Conservation (phyloP, 805 yeast genomes). For the Candida jianshihensis region DNA sequence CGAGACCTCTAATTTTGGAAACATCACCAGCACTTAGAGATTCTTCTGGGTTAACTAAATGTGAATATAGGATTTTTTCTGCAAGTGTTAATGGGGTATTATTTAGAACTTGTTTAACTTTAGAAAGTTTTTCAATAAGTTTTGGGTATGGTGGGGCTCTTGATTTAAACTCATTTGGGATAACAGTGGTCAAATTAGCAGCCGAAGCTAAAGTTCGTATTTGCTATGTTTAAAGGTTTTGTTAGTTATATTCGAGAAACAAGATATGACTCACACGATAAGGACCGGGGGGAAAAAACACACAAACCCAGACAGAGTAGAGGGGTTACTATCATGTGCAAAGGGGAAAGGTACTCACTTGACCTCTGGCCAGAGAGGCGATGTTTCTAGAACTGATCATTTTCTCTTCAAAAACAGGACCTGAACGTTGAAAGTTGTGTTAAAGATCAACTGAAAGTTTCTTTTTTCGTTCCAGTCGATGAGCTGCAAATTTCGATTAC, state of each 20-base stretch:
- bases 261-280: not conserved
- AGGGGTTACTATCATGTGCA: no score
- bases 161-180: constrained; percentile 53
- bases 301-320: no score
- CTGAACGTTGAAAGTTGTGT: not conserved
- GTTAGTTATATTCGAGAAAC: no score
- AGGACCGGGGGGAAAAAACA: not conserved
- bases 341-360: constrained; percentile 5
- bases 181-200: constrained; percentile 17
- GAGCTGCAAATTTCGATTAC: constrained; percentile 1
- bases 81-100: constrained; percentile 83
- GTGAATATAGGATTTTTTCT: constrained; percentile 91
- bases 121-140: constrained; percentile 53
- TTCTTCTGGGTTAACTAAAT: constrained; percentile 83
- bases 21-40: constrained; percentile 50
- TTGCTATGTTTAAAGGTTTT: no score
- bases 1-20: constrained; percentile 67
- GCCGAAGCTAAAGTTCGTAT: constrained; percentile 18
- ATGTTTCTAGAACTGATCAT: constrained; percentile 1
- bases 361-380: constrained; percentile 4
- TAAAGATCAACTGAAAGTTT: not conserved
- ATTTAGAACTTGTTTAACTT: constrained; percentile 58
- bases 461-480: constrained; percentile 1
- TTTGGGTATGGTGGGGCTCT: constrained; percentile 87
- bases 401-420: not conserved